A percentile compares a stretch with the other conserved stretches of the same genome.
Evolutionary conservation across 768 basidiomycete species (phyloP).

Genomic region (Austroboletus festivus): DNA sequence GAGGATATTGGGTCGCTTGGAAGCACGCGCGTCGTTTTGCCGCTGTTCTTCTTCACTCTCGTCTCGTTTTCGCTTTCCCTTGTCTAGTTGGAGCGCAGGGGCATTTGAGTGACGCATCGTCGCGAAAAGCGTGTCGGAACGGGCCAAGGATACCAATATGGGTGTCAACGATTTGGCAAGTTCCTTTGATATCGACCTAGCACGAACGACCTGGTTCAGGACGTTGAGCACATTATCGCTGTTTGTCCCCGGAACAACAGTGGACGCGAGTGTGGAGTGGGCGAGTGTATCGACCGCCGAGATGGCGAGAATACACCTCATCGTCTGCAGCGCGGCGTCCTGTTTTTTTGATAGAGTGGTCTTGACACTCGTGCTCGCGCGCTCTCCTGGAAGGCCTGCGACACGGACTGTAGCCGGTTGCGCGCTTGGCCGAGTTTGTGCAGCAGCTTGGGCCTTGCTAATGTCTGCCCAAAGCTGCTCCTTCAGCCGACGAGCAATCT

Average conservation of each 20-base stretch:
- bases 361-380: slow-evolving; percentile 11
- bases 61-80: slow-evolving; percentile 75
- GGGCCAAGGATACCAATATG: slow-evolving; percentile 60
- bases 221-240: slow-evolving; percentile 51
- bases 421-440: slow-evolving; percentile 27
- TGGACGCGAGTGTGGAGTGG: slow-evolving; percentile 48
- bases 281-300: slow-evolving; percentile 57
- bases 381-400: slow-evolving; percentile 3
- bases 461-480: slow-evolving; percentile 80
- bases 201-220: slow-evolving; percentile 46
- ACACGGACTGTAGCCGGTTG: slow-evolving; percentile 3
- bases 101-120: slow-evolving; percentile 62
- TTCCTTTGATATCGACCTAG: slow-evolving; percentile 49
- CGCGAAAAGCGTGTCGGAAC: slow-evolving; percentile 64
- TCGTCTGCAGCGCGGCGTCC: slow-evolving; percentile 60
- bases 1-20: slow-evolving; percentile 46
- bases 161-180: slow-evolving; percentile 58
- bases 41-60: slow-evolving; percentile 37
- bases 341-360: slow-evolving; percentile 40
- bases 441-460: slow-evolving; percentile 55
- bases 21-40: slow-evolving; percentile 26
- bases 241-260: slow-evolving; percentile 45
- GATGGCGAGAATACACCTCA: slow-evolving; percentile 58
- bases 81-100: slow-evolving; percentile 58
- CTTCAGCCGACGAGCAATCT: slow-evolving; percentile 69